phyloP scores from a whole-genome alignment of 176 grass and related monocot species.

The Musa schizocarpa region DNA sequence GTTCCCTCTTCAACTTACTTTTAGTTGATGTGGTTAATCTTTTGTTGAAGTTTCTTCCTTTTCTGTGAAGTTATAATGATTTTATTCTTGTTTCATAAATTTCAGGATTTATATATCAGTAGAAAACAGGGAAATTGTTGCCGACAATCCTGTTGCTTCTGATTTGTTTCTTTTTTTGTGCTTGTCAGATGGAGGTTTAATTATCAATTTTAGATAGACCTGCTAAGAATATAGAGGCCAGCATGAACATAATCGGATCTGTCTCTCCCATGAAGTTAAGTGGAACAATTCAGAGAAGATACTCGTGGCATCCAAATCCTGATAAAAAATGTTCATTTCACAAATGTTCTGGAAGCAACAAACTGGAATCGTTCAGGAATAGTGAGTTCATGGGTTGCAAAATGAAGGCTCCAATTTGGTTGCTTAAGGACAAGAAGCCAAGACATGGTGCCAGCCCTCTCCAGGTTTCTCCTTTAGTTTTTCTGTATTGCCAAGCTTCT shows the following conservation, averaged over 20 bases:
- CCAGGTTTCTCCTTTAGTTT: conserved; percentile 36
- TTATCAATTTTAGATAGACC: background rate
- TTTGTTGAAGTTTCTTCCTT: background rate
- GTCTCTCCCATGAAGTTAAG: conserved; percentile 53
- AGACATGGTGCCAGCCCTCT: conserved; percentile 23
- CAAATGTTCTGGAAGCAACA: conserved; percentile 15
- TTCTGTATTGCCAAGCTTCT: conserved; percentile 13
- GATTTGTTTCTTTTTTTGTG: background rate
- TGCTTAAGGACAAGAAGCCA: conserved; percentile 31
- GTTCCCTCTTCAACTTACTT: background rate
- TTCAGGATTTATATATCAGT: background rate
- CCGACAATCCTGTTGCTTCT: background rate
- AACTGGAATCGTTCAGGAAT: conserved; percentile 29
- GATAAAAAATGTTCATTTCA: conserved; percentile 35
- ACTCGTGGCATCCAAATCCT: conserved; percentile 23
- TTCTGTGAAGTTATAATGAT: background rate
- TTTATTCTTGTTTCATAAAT: background rate
- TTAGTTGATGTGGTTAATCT: background rate
- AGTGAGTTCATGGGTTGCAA: conserved; percentile 15
- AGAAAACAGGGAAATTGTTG: background rate
- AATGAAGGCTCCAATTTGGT: conserved; percentile 23
- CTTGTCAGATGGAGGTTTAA: background rate
- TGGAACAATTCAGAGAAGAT: conserved; percentile 37
- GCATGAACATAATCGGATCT: conserved; percentile 47
- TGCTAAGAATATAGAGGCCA: conserved; percentile 2